Evolutionary conservation across 208 protist genomes (phyloP).

Genomic region (Acanthamoeba lugdunensis): DNA sequence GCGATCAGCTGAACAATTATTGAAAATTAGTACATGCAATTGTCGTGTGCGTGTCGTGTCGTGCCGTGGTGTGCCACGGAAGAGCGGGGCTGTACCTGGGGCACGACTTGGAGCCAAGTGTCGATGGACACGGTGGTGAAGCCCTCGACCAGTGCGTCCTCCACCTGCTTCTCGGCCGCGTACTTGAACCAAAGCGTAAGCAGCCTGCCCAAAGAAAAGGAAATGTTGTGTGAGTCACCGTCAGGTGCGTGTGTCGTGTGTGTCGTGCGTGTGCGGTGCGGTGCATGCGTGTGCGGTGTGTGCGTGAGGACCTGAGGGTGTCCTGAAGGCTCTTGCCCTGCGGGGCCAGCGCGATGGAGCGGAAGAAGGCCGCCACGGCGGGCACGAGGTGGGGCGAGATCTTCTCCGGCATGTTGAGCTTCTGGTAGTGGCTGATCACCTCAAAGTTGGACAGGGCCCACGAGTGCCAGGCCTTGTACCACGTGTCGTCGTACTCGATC

Average conservation of each 20-base stretch:
- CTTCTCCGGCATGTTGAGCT: not conserved
- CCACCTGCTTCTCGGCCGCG: constrained; percentile 87
- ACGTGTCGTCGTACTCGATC: constrained; percentile 81
- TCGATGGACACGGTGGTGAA: constrained; percentile 94
- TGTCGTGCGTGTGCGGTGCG: no score
- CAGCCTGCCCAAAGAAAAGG: not conserved
- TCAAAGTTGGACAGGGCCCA: constrained; percentile 96
- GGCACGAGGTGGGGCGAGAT: constrained; percentile 24
- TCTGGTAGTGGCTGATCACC: constrained; percentile 81
- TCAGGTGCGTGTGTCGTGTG: no score
- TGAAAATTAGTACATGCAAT: no score
- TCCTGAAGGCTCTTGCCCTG: constrained; percentile 92
- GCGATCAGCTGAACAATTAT: no score
- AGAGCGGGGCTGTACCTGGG: no score
- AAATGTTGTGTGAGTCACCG: no score
- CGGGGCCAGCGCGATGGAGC: constrained; percentile 89
- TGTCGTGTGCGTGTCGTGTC: no score
- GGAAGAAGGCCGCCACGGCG: constrained; percentile 91
- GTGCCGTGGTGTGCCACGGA: no score
- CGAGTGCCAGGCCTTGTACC: constrained; percentile 97
- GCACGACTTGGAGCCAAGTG: constrained; percentile 98
- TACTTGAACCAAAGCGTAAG: constrained; percentile 98
- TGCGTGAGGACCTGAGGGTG: constrained; percentile 92
- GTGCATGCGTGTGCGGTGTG: not conserved
- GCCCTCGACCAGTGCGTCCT: constrained; percentile 90